Base-by-base conservation (phyloP, 306 rosid genomes). In the Nissolia schottii region DNA sequence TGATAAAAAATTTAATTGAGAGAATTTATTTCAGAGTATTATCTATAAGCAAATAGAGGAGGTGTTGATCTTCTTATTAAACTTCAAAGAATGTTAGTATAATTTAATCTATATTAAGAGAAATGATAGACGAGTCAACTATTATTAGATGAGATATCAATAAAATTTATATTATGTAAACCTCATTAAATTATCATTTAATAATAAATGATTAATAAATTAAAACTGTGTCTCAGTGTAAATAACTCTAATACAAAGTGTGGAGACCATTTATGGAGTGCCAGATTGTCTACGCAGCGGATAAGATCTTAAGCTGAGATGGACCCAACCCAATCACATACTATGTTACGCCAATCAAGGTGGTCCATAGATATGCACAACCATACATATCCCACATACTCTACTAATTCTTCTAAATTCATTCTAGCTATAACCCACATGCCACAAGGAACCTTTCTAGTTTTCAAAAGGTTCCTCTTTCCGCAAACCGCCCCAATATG, bases 371-470 rank as follows among this genome's bases (percentile, higher is more conserved):
- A 8, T 27, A 7, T 28, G 29, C 53, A 12, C 16, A 31, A 9
- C 31, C 28, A 32, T 28, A 45, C 40, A 11, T 48, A 37, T 49
- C 27, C 58, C n/a, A 62, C 23, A 64, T 50, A 77, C n/a, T 25
- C 23, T 31, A 2, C 1, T 25, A 54, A 54, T 71, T 71, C 38
- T 78, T 64, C 71, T 16, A 35, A 34, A 38, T 7, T n/a, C n/a
- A n/a, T 50, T 28, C 28, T 50, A 24, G n/a, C 76, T n/a, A n/a
- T n/a, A n/a, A n/a, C 70, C 66, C 66, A 62, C n/a, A n/a, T n/a
- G n/a, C 81, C 63, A 6, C 63, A 43, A 25, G 10, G 53, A 54
- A 64, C 28, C 43, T 9, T 43, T 79, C 37, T 55, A 35, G 12
- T 23, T 18, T 61, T 53, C 10, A 16, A 23, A 64, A 60, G 7